Evolutionary conservation across 768 basidiomycete species (phyloP).

Genomic region (Naematelia encephala): DNA sequence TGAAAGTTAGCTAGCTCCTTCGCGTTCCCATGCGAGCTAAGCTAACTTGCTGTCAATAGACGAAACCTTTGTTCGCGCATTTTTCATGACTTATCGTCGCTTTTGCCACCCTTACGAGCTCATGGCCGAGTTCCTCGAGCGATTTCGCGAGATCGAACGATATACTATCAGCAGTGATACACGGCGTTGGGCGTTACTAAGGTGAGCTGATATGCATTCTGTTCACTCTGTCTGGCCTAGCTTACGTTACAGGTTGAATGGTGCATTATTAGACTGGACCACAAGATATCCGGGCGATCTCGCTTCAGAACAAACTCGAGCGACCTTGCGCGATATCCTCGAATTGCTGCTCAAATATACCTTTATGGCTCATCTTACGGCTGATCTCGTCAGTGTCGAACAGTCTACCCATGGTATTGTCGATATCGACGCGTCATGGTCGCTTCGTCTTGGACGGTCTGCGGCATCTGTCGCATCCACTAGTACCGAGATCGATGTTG

Average conservation of each 20-base stretch:
- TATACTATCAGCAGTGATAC: constrained; percentile 28
- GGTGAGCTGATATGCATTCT: constrained; percentile 22
- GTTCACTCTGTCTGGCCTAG: background rate
- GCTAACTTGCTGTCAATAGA: constrained; percentile 15
- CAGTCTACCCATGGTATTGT: constrained; percentile 18
- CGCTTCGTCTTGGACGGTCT: constrained; percentile 8
- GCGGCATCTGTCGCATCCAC: constrained; percentile 3
- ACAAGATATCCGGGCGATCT: constrained; percentile 46
- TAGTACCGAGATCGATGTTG: constrained; percentile 14
- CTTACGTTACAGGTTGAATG: constrained; percentile 21
- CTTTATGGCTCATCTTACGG: constrained; percentile 41
- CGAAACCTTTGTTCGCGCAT: constrained; percentile 34
- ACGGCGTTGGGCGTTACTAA: constrained; percentile 32
- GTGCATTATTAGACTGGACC: constrained; percentile 43
- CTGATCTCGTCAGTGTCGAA: constrained; percentile 38
- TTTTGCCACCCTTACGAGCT: constrained; percentile 36
- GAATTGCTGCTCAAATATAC: constrained; percentile 24
- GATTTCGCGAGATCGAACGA: constrained; percentile 28
- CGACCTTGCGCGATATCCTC: constrained; percentile 27
- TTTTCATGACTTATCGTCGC: constrained; percentile 45
- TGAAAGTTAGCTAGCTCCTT: constrained; percentile 17
- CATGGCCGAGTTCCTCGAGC: constrained; percentile 31
- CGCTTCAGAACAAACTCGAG: constrained; percentile 13
- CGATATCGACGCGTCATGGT: constrained; percentile 46
- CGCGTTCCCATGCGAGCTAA: background rate